Evolutionary conservation across 2,329 filamentous ascomycete species (phyloP), one percentile per base, ranked within the genome.

Genomic region (Chaetomium strumarium): DNA sequence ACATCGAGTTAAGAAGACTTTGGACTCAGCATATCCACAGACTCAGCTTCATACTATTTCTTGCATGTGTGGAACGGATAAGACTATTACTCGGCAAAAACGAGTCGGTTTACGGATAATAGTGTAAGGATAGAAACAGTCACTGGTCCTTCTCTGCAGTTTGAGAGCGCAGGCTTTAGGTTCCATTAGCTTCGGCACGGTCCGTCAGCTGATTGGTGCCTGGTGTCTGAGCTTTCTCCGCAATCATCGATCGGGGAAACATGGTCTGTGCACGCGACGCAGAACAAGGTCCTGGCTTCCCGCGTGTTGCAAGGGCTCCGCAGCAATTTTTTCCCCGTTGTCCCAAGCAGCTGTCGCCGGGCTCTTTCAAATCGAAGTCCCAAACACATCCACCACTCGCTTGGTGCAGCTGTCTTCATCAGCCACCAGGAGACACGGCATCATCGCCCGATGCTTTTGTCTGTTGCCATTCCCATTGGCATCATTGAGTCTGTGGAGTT

Each of bases 301-400:
- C 60, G 55, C 56, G 57, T 58, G 56, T 55, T 44, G 42, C 52
- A 43, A 50, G 55, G 52, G 45, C 39, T 46, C 47, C 51, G 54
- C 50, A 37, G 33, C 39, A 46, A 51, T 56, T 60, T 62, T 62
- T 62, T 61, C 60, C 57, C 50, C 52, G 55, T 49, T 33, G 46
- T 34, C 42, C 45, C 50, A 56, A 57, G 51, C 46, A 56, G 53
- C 42, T 52, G 53, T 45, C 49, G 46, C 47, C 51, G 55, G 40
- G 41, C 53, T 38, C 40, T 47, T 58, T 53, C 41, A 46, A 34
- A 58, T 53, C 41, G 42, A 34, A 58, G 7, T n/a, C 34, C 7
- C 34, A 55, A 49, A 59, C 57, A 48, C 45, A 56, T 34, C 31
- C 51, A 49, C 43, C 47, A 50, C 46, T 49, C 52, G 48, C 33